phyloP scores from a whole-genome alignment of 345 rosid genomes.

The Lumnitzera racemosa region DNA sequence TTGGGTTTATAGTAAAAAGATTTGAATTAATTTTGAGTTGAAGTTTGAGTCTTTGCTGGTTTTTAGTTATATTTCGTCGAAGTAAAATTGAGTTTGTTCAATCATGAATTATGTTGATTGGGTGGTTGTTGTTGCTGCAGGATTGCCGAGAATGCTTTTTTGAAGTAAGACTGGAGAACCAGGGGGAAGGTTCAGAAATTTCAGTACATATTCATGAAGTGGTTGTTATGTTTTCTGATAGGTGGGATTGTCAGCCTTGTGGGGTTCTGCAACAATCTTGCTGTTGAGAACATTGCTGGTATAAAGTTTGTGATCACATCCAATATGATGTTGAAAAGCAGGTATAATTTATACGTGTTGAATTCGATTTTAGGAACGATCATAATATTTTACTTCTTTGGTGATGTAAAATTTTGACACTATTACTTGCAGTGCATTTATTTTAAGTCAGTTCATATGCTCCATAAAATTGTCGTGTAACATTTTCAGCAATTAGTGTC shows the following conservation, averaged over 20 bases:
- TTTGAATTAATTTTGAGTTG: no score
- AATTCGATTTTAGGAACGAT: neutral
- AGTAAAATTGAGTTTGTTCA: neutral
- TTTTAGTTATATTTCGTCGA: no score
- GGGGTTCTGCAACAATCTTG: conserved; percentile 77
- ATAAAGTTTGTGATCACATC: conserved; percentile 81
- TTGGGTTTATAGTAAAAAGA: neutral
- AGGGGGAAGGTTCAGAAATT: conserved; percentile 51
- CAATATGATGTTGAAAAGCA: conserved; percentile 62
- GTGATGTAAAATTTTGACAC: conserved; percentile 1
- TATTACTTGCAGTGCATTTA: no score
- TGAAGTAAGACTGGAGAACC: conserved; percentile 89
- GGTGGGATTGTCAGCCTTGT: conserved; percentile 66
- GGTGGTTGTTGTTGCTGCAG: conserved; percentile 4
- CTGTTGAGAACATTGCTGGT: conserved; percentile 87
- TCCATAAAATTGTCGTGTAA: no score
- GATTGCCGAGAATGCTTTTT: conserved; percentile 82
- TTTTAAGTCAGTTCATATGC: no score
- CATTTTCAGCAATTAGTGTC: no score
- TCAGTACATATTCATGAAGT: conserved; percentile 75
- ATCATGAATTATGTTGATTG: neutral
- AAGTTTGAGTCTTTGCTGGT: no score
- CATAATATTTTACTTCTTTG: neutral
- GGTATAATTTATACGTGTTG: conserved; percentile 26
- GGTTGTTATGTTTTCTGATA: conserved; percentile 63